Evolutionary conservation across 176 grass and related monocot species (phyloP), one percentile per base, ranked within the genome.

Genomic region (Olyra latifolia): DNA sequence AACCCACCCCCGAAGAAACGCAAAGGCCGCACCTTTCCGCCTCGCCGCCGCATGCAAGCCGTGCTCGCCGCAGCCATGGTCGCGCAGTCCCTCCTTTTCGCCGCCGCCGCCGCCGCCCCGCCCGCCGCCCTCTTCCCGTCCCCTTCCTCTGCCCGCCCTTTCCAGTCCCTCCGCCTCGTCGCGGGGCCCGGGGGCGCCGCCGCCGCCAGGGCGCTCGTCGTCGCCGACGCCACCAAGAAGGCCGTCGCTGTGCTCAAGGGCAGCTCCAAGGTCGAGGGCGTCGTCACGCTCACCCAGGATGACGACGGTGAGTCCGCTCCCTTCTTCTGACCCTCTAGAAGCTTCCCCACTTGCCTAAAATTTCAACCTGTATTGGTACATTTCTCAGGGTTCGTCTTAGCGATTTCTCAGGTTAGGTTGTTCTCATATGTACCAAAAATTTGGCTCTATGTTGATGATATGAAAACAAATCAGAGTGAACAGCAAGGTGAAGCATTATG

Each of bases 211-310:
- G 35, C 53, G 43, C 83, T 87, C 55, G 84, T 72, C 69, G 52
- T 91, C 52, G 89, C 79, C 46, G 95, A 91, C 71, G 86, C 90
- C 40, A 23, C 84, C 63, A 98, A 95, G 86, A 99, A 93, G 84
- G 92, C 88, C 60, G 90, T 99, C 30, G 96, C 90, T 29, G 88
- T 95, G 22, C 90, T 95, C 71, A 95, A 95, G 92, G 96, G 92
- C 16, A 84, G 70, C 17, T 93, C 96, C 69, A 4, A 75, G 84
- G 92, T 95, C 23, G 90, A 99, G 75, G 96, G 92, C 24, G 86
- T 95, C 42, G 90, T 99, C 86, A 91, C 90, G 15, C 92, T 99
- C 30, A 64, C 73, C 38, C 96, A 99, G 83, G 92, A 95, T 11
- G 88, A 93, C 10, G 79, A 88, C 8, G 88, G 92, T 99, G 61